Conservation (phyloP, 2,329 filamentous ascomycete species). For the Alternaria triticimaculans region DNA sequence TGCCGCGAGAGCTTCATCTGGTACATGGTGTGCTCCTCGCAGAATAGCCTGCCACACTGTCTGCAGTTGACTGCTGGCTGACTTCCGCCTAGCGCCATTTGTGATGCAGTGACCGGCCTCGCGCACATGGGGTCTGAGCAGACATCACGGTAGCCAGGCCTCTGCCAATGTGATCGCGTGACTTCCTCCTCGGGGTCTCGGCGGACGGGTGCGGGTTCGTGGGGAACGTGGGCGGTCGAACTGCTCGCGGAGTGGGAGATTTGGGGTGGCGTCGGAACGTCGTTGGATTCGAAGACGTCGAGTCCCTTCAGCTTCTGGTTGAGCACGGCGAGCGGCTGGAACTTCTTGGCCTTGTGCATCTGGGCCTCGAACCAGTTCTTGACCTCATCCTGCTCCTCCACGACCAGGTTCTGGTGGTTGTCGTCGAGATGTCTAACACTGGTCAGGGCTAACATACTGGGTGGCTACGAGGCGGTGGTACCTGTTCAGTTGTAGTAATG, state of each 20-base stretch:
- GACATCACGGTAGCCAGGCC: slow-evolving; percentile 71
- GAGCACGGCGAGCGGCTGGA: slow-evolving; percentile 87
- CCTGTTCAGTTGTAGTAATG: slow-evolving; percentile 84
- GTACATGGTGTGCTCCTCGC: slow-evolving; percentile 98
- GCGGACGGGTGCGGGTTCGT: slow-evolving; percentile 40
- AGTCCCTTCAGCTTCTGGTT: slow-evolving; percentile 93
- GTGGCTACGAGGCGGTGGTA: slow-evolving; percentile 14
- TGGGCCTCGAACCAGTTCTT: slow-evolving; percentile 97
- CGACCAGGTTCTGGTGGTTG: slow-evolving; percentile 85
- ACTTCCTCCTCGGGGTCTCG: slow-evolving; percentile 89
- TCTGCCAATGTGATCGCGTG: slow-evolving; percentile 88
- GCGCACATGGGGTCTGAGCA: slow-evolving; percentile 90
- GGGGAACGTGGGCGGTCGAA: slow-evolving; percentile 37
- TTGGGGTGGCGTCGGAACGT: slow-evolving; percentile 60
- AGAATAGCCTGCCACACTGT: slow-evolving; percentile 91
- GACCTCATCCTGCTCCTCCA: slow-evolving; percentile 88
- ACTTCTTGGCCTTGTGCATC: slow-evolving; percentile 89
- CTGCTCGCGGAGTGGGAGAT: slow-evolving; percentile 42
- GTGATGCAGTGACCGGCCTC: slow-evolving; percentile 37
- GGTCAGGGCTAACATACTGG: slow-evolving; percentile 24
- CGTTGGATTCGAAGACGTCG: slow-evolving; percentile 93
- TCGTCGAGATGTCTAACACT: slow-evolving; percentile 77
- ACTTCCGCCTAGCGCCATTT: slow-evolving; percentile 74
- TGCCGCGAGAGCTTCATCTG: slow-evolving; percentile 96
- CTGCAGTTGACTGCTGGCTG: slow-evolving; percentile 91